A percentile compares a stretch with the other conserved stretches of the same genome.
phyloP scores from a whole-genome alignment of 441 rosid genomes.

The Pelargonium australe region DNA sequence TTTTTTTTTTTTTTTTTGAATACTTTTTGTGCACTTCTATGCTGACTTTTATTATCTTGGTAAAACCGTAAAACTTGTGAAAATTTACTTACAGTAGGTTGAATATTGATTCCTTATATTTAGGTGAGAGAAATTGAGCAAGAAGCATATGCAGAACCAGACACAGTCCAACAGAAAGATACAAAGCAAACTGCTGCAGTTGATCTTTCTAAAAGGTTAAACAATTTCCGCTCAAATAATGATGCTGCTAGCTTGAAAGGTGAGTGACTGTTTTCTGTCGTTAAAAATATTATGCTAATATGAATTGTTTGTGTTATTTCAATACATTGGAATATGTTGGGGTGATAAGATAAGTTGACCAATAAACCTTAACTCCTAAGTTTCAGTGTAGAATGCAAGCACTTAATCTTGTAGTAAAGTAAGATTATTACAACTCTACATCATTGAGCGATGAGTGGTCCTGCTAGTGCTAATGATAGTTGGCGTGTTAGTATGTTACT shows the following conservation, averaged over 20 bases:
- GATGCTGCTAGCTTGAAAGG: constrained; percentile 76
- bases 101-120: constrained; percentile 1
- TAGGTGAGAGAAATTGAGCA: constrained; percentile 84
- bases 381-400: neutral
- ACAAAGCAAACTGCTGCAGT: constrained; percentile 60
- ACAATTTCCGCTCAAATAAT: constrained; percentile 49
- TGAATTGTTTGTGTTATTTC: neutral
- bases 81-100: neutral
- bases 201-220: constrained; percentile 77
- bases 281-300: neutral
- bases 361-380: neutral
- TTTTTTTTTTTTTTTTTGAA: neutral
- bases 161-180: constrained; percentile 42
- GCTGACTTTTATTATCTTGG: neutral
- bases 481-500: too few relatives aligned
- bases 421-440: neutral
- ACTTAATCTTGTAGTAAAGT: neutral
- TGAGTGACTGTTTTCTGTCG: constrained; percentile 11
- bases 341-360: neutral
- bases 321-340: neutral
- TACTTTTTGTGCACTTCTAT: neutral
- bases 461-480: neutral
- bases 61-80: neutral
- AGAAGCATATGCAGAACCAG: constrained; percentile 48
- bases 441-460: neutral